Conservation (phyloP, 768 basidiomycete species). For the Suillus subluteus region DNA sequence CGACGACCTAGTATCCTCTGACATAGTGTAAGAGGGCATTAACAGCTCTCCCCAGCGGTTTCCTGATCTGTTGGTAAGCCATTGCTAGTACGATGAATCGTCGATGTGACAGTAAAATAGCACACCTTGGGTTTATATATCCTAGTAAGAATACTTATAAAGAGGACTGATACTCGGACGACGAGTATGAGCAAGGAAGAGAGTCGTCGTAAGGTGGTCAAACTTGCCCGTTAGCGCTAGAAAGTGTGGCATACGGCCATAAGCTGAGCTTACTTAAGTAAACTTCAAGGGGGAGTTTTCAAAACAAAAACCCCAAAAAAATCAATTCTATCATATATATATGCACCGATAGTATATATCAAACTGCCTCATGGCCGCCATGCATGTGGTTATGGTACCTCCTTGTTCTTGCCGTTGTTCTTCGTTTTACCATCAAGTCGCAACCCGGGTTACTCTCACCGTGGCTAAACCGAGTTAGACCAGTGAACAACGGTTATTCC, state of each 20-base stretch:
- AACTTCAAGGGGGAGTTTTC: neutral
- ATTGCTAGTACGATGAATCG: neutral
- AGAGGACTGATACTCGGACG: neutral
- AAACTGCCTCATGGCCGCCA: conserved; percentile 2
- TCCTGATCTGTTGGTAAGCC: conserved; percentile 25
- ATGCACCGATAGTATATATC: neutral
- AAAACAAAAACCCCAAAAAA: neutral
- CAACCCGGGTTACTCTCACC: conserved; percentile 6
- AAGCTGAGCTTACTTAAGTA: conserved; percentile 1
- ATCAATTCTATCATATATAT: neutral
- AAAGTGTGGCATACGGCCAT: neutral
- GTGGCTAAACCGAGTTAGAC: neutral
- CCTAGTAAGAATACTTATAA: neutral
- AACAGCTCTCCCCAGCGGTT: conserved; percentile 30
- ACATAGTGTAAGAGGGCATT: conserved; percentile 49
- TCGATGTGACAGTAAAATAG: fast-evolving
- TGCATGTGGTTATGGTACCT: neutral
- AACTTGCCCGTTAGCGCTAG: conserved; percentile 2
- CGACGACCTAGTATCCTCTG: conserved; percentile 56
- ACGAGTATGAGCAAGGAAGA: conserved; percentile 1
- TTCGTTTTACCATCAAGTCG: neutral
- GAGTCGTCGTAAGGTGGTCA: neutral
- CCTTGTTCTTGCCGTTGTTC: conserved; percentile 8
- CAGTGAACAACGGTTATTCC: neutral
- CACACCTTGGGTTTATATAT: neutral